Evolutionary conservation across 2,329 filamentous ascomycete genomes (phyloP).

Genomic region (Penicillium sp.): DNA sequence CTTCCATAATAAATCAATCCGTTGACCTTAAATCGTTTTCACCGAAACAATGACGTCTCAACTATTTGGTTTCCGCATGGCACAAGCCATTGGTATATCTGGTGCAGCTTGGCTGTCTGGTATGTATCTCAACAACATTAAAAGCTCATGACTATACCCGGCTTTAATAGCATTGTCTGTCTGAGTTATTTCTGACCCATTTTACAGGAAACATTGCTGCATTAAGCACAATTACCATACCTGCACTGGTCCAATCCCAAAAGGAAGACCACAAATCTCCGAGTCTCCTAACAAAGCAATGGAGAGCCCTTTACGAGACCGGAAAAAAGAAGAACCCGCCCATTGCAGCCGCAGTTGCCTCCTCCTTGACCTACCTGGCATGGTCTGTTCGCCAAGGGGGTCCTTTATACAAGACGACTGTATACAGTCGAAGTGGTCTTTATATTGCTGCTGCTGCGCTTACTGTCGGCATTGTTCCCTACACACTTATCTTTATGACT

Average conservation of each 20-base stretch:
- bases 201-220: slow-evolving; percentile 28
- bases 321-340: slow-evolving; percentile 28
- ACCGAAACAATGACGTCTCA: slow-evolving; percentile 16
- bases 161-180: background rate
- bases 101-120: slow-evolving; percentile 34
- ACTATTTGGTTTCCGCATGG: slow-evolving; percentile 24
- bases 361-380: slow-evolving; percentile 30
- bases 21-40: slow-evolving; percentile 3
- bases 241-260: slow-evolving; percentile 24
- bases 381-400: slow-evolving; percentile 23
- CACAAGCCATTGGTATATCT: slow-evolving; percentile 29
- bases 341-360: slow-evolving; percentile 20
- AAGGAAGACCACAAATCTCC: slow-evolving; percentile 10
- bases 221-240: slow-evolving; percentile 26
- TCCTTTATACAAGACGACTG: slow-evolving; percentile 12
- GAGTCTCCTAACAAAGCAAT: slow-evolving; percentile 16
- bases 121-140: too few species aligned
- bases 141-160: background rate
- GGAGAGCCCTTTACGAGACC: slow-evolving; percentile 17
- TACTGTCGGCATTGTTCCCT: slow-evolving; percentile 35
- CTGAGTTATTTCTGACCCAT: background rate
- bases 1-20: background rate
- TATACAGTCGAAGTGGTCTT: slow-evolving; percentile 10
- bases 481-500: slow-evolving; percentile 30
- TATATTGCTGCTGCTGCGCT: slow-evolving; percentile 31